Percentiles rank a stretch among this genome's conserved stretches.
phyloP scores from a whole-genome alignment of 2,329 filamentous ascomycete genomes.

The Fusarium metavorans region DNA sequence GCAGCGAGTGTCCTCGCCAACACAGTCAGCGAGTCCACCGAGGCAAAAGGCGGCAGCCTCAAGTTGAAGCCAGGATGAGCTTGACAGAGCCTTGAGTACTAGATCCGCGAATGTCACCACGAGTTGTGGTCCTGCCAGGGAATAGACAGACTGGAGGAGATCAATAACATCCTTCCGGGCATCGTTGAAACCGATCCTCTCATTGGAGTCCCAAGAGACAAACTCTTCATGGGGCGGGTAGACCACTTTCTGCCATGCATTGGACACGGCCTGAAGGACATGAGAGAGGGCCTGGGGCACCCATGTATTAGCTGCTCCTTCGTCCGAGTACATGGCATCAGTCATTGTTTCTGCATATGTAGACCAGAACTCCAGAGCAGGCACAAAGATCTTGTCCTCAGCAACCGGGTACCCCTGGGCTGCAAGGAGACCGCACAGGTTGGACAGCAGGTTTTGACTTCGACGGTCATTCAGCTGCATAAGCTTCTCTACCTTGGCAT shows the following conservation, averaged over 20 bases:
- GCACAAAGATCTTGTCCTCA: conserved; percentile 81
- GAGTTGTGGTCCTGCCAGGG: conserved; percentile 67
- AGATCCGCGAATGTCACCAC: conserved; percentile 68
- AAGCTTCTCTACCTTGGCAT: conserved; percentile 71
- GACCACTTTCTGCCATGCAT: conserved; percentile 76
- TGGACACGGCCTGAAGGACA: conserved; percentile 73
- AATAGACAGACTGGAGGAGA: conserved; percentile 78
- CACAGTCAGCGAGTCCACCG: conserved; percentile 74
- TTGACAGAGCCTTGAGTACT: conserved; percentile 62
- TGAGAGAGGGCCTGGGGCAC: conserved; percentile 68
- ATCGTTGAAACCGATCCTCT: conserved; percentile 75
- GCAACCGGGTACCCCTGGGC: conserved; percentile 75
- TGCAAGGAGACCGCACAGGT: conserved; percentile 73
- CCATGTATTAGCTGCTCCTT: conserved; percentile 64
- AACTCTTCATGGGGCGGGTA: conserved; percentile 72
- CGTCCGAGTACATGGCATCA: conserved; percentile 67
- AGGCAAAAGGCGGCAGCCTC: conserved; percentile 74
- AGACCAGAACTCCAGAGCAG: conserved; percentile 84
- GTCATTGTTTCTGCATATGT: conserved; percentile 78
- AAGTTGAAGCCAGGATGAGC: conserved; percentile 67
- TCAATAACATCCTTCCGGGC: conserved; percentile 85
- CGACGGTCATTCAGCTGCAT: conserved; percentile 65
- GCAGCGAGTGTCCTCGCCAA: conserved; percentile 66
- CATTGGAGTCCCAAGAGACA: conserved; percentile 76
- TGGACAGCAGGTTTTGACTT: conserved; percentile 65